These are phyloP conservation scores for Colletotrichum truncatum DNA, from an alignment of 2,329 filamentous ascomycete genomes.

Conservation along the genomic window DNA sequence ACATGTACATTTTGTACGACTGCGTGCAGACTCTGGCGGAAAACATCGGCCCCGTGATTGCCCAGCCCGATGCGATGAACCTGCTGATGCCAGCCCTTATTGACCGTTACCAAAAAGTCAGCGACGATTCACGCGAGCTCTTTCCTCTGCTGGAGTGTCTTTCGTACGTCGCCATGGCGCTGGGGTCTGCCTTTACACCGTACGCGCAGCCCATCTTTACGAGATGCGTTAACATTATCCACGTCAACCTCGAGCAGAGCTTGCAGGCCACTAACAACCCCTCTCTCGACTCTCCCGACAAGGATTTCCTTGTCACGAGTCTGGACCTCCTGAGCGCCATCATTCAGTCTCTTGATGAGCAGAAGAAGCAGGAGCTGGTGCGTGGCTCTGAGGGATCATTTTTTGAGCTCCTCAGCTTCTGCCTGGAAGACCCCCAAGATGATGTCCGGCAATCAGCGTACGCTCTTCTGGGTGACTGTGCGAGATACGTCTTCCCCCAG, in stretches of 20 bases:
- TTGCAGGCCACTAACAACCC: conserved; percentile 75
- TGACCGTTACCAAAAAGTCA: conserved; percentile 84
- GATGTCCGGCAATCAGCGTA: conserved; percentile 97
- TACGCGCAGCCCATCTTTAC: conserved; percentile 89
- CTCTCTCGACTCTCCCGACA: conserved; percentile 82
- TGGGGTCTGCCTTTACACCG: conserved; percentile 82
- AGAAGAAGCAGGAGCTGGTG: conserved; percentile 81
- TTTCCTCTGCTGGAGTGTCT: conserved; percentile 97
- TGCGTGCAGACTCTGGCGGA: conserved; percentile 97
- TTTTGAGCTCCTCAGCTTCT: conserved; percentile 90
- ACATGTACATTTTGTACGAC: conserved; percentile 99
- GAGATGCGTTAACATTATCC: conserved; percentile 90
- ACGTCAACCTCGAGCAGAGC: conserved; percentile 86
- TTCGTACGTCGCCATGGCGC: conserved; percentile 89
- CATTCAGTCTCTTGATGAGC: conserved; percentile 83
- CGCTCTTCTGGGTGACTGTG: conserved; percentile 91
- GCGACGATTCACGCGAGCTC: conserved; percentile 89
- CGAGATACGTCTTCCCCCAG: conserved; percentile 89
- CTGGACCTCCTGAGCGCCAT: conserved; percentile 93
- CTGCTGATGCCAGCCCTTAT: conserved; percentile 94
- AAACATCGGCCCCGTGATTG: conserved; percentile 83
- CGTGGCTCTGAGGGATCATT: conserved; percentile 80
- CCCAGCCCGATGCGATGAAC: conserved; percentile 81
- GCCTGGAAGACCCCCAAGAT: conserved; percentile 90
- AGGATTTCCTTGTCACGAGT: conserved; percentile 96